A percentile compares a stretch with the other conserved stretches of the same genome.
Evolutionary conservation across 148 eudicot genomes (phyloP).

Genomic region (Fagopyrum tataricum): DNA sequence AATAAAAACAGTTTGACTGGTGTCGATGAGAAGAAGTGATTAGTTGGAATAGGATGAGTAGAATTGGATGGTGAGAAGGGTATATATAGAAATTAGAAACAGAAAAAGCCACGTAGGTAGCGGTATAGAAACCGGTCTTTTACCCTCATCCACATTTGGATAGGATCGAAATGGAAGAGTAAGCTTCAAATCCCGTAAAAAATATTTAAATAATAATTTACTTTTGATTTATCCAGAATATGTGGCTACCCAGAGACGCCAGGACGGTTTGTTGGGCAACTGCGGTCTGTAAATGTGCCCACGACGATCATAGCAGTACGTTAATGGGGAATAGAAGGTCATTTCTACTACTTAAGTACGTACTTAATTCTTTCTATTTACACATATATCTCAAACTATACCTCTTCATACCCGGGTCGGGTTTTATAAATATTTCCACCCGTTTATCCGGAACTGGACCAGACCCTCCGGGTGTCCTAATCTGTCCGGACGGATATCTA

Average conservation of each 20-base stretch:
- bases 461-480: too few species aligned
- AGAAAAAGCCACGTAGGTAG: neutral
- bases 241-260: slow-evolving; percentile 11
- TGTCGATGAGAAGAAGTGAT: neutral
- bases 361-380: too few species aligned
- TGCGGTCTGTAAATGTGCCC: neutral
- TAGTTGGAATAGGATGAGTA: neutral
- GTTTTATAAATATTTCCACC: too few species aligned
- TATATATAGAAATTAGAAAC: neutral
- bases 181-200: neutral
- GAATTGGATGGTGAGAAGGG: neutral
- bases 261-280: neutral
- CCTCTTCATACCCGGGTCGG: too few species aligned
- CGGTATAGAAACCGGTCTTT: neutral
- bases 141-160: neutral
- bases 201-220: neutral
- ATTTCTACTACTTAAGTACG: too few species aligned
- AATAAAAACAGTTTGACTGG: neutral
- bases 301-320: too few species aligned
- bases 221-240: neutral
- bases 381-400: too few species aligned
- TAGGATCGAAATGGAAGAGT: neutral
- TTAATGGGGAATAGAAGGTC: too few species aligned
- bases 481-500: too few species aligned
- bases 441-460: too few species aligned